Base-by-base conservation (phyloP, 305 asterid species). In the Rubia balearica region DNA sequence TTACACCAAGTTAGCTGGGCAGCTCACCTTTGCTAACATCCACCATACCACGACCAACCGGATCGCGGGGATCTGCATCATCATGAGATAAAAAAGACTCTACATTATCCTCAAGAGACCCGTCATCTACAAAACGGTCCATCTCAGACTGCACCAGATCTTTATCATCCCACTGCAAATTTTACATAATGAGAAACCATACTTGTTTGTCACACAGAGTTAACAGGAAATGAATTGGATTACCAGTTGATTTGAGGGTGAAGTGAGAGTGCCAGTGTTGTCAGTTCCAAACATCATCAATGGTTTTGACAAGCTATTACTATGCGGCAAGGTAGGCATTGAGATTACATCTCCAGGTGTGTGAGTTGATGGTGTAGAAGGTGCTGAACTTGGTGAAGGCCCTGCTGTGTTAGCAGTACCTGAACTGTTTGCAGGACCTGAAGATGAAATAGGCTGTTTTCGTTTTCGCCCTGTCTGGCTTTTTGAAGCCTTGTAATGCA, bases 361-460 rank as follows among this genome's bases (percentile, higher is more conserved):
- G 76, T 95, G 99, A 64, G 98, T 90, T 21, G 99, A 95, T 48
- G 99, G 99, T 9, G 99, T 95, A 21, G 99, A 92, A 69, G 99
- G 98, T 57, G 97, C 98, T n/a, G 99, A 95, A 85, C 98, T 88
- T 67, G 99, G 98, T 70, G 99, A 95, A 17, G 99, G 99, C 60
- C 98, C 99, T 24, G 98, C 96, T 0, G 99, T 95, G 85, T 95
- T 95, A 65, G 96, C 98, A 61, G 99, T 95, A 69, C 99, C 99
- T 1, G 99, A 83, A 84, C 99, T 95, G 80, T 95, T 95, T 38
- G 98, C 98, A 6, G 96, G 98, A 40, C 99, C 97, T 6, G 99
- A 95, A 76, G 99, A 95, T 70, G 98, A 77, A 19, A 83, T 95
- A 0, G 95, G 90, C 77, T 95, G 98, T 85, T 95, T 95, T 77